Base-by-base conservation (phyloP, 1,284 basidiomycete species). In the Cryptococcus sp. region DNA sequence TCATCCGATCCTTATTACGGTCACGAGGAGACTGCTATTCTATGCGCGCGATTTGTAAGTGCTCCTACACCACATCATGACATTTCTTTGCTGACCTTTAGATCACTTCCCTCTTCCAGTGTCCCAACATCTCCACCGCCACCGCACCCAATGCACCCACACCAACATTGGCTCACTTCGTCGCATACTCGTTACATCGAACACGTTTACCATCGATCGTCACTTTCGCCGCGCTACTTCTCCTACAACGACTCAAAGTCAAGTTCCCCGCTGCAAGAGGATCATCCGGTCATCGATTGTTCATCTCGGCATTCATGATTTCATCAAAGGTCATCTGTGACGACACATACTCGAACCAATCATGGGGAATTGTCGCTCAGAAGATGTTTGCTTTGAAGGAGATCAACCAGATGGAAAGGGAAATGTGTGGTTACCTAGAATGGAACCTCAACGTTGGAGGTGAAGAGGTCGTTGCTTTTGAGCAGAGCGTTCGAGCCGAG, bases 321-420 rank as follows among this genome's bases (percentile, higher is more conserved):
- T 65, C 73, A n/a, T 67, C 64, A 45, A 75, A 77, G 58, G 70
- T 76, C 18, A 88, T 92, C 60, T 92, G 90, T 76, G 91, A 96
- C 78, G 91, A 97, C 71, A 96, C 91, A 0, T 94, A 93, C 69
- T 91, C 88, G 16, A 96, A 96, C 82, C 91, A 93, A 75, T 91
- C 88, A 0, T 96, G 91, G 91, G 84, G 85, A 19, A 88, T 96
- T 46, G 91, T 96, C 45, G 91, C 88, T 0, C 91, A 94, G 71
- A 86, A 85, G 48, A 87, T 93, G 85, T 94, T 93, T 66, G 83
- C 84, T 1, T 75, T 94, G 2, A 82, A 87, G 40, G 91, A 96
- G 79, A 86, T 94, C 65, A 94, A 96, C 73, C 91, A 93, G 79
- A 93, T 94, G 91, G 90, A 93, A 76, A 76, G 90, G 5, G 90